A percentile compares a stretch with the other conserved stretches of the same genome.
phyloP scores from a whole-genome alignment of 352 stramenopile species.

The Globisporangium cederbergense region DNA sequence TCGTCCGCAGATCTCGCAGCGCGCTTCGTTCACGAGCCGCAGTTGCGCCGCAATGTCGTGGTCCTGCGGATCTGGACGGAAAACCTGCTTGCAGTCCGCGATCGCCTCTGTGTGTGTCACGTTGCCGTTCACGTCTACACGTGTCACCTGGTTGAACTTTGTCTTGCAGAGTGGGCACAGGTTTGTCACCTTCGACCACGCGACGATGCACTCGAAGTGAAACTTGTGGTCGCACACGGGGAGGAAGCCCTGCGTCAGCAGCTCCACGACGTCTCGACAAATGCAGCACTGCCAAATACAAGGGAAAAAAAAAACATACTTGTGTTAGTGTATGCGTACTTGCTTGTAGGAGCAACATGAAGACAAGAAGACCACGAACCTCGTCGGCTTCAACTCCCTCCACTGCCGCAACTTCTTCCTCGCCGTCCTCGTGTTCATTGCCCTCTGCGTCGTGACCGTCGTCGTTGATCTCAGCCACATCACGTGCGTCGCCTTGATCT shows the following conservation, averaged over 20 bases:
- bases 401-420: slow-evolving; percentile 21
- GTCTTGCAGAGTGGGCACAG: slow-evolving; percentile 80
- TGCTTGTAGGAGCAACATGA: not conserved
- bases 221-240: slow-evolving; percentile 74
- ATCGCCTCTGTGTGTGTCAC: slow-evolving; percentile 38
- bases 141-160: slow-evolving; percentile 58
- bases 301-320: too few relatives aligned
- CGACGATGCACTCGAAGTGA: slow-evolving; percentile 81
- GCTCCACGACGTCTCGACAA: slow-evolving; percentile 66
- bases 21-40: slow-evolving; percentile 63
- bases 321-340: not conserved
- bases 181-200: slow-evolving; percentile 82
- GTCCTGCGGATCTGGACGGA: slow-evolving; percentile 53
- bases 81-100: slow-evolving; percentile 56
- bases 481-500: not conserved
- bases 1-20: slow-evolving; percentile 66
- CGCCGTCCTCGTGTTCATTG: slow-evolving; percentile 17
- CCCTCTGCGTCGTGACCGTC: slow-evolving; percentile 17
- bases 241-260: slow-evolving; percentile 51
- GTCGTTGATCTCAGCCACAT: slow-evolving; percentile 8
- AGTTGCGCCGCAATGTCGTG: slow-evolving; percentile 68
- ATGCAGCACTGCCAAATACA: slow-evolving; percentile 60
- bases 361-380: slow-evolving; percentile 19
- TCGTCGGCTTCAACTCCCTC: slow-evolving; percentile 37
- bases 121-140: slow-evolving; percentile 31